Conservation (phyloP, 1,284 basidiomycete genomes). For the Cutaneotrichosporon mucoides region DNA sequence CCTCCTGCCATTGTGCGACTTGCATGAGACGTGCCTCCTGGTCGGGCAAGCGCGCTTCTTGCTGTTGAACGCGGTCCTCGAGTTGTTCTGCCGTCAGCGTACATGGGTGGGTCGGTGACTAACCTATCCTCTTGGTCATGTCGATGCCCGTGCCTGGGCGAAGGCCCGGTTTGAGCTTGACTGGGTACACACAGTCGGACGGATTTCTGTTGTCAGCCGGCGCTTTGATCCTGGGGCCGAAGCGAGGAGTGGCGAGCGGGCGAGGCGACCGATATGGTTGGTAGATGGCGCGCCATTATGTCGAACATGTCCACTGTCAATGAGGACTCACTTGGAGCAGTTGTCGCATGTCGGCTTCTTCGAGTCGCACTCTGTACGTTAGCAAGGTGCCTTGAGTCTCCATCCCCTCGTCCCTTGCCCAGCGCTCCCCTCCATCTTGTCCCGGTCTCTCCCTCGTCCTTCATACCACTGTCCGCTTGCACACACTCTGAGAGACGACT, state of each 20-base stretch:
- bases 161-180: conserved; percentile 48
- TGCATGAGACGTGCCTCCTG: not conserved
- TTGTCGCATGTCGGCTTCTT: conserved; percentile 46
- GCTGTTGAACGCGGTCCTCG: conserved; percentile 36
- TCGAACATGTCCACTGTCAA: too few relatives aligned
- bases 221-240: not conserved
- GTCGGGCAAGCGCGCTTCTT: conserved; percentile 29
- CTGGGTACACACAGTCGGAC: conserved; percentile 40
- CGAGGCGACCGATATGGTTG: too few relatives aligned
- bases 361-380: conserved; percentile 41
- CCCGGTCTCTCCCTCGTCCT: too few relatives aligned
- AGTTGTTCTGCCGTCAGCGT: conserved; percentile 22
- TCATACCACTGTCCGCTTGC: too few relatives aligned
- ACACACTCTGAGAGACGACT: not conserved
- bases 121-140: conserved; percentile 38
- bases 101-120: too few relatives aligned
- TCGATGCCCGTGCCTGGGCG: conserved; percentile 46
- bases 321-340: conserved; percentile 36
- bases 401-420: too few relatives aligned
- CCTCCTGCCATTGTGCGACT: not conserved
- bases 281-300: too few relatives aligned
- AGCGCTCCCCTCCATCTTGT: too few relatives aligned
- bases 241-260: too few relatives aligned
- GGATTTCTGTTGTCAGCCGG: conserved; percentile 28
- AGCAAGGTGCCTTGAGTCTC: too few relatives aligned